A percentile compares a stretch with the other conserved stretches of the same genome.
Conservation (phyloP, 148 eudicot genomes). For the Arbutus unedo region DNA sequence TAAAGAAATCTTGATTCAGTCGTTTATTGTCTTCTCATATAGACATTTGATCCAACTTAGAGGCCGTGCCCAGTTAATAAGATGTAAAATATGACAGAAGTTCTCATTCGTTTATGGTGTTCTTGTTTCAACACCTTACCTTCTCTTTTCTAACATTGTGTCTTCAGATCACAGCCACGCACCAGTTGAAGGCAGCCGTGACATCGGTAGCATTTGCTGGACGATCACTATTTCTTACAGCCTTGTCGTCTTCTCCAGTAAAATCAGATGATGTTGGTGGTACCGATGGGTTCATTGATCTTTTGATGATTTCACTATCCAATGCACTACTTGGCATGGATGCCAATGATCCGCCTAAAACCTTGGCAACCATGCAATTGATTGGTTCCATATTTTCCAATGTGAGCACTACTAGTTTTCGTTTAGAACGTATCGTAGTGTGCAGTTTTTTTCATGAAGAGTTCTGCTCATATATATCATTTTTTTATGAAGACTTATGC, state of each 20-base stretch:
- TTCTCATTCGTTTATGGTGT: constrained; percentile 3
- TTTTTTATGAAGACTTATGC: constrained; percentile 9
- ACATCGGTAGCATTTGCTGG: constrained; percentile 87
- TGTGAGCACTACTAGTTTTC: constrained; percentile 44
- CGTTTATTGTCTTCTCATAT: not conserved
- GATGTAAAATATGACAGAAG: not conserved
- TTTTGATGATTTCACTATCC: constrained; percentile 78
- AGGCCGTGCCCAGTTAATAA: not conserved
- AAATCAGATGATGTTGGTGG: constrained; percentile 39
- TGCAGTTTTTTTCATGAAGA: not conserved
- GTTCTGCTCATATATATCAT: constrained; percentile 21
- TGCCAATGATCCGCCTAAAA: constrained; percentile 99
- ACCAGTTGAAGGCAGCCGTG: constrained; percentile 92
- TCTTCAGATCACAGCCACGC: constrained; percentile 93
- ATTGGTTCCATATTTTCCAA: constrained; percentile 93
- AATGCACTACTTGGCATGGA: constrained; percentile 97
- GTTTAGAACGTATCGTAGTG: not conserved
- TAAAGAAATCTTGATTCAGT: not conserved
- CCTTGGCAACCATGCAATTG: constrained; percentile 94
- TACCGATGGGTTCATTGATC: constrained; percentile 53
- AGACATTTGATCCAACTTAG: not conserved
- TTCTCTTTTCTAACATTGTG: constrained; percentile 12
- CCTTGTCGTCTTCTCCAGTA: constrained; percentile 40
- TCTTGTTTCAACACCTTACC: constrained; percentile 13
- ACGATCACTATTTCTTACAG: constrained; percentile 65